phyloP scores from a whole-genome alignment of 495 filamentous ascomycete species.

The Parachaetomium inaequale region DNA sequence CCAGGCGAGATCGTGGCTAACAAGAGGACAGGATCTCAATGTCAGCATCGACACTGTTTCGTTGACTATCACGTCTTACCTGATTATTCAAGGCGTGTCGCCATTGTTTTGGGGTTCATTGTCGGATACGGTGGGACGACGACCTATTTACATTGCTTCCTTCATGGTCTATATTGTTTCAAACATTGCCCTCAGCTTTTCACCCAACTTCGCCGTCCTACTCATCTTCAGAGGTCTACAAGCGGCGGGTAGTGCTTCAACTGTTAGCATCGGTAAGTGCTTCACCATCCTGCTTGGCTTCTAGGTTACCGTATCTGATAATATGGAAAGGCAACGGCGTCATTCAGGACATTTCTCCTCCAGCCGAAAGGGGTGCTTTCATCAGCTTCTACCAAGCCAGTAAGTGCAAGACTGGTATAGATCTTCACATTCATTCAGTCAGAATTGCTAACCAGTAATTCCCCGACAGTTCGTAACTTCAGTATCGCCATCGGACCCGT shows the following conservation, averaged over 20 bases:
- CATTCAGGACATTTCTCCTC: background rate
- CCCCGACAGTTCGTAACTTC: background rate
- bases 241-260: background rate
- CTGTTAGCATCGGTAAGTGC: background rate
- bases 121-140: background rate
- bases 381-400: conserved; percentile 2
- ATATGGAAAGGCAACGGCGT: background rate
- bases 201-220: background rate
- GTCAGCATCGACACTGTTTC: background rate
- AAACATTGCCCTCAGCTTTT: background rate
- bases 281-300: background rate
- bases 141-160: background rate
- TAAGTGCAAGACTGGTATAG: background rate
- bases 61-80: background rate
- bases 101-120: background rate
- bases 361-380: conserved; percentile 1
- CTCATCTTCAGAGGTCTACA: background rate
- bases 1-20: background rate
- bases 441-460: background rate
- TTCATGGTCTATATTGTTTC: background rate
- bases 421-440: background rate
- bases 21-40: background rate
- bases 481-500: conserved; percentile 1
- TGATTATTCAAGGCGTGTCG: background rate
- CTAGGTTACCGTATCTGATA: background rate